Percentiles rank a stretch among this genome's conserved stretches.
Evolutionary conservation across 2,329 filamentous ascomycete genomes (phyloP).

Genomic region (Paecilomyces fulvus): DNA sequence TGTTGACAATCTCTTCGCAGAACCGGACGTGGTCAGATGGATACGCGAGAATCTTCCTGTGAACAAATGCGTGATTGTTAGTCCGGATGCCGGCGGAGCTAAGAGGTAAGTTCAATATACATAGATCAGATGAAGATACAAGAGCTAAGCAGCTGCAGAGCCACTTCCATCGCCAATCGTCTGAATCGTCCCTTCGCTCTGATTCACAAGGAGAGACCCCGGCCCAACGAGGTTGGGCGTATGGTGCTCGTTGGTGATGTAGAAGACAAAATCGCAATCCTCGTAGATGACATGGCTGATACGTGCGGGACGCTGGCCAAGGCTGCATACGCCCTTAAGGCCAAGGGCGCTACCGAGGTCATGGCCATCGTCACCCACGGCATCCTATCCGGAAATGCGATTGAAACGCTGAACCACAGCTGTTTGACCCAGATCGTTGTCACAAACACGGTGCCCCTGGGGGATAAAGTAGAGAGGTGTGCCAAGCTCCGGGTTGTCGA

Average conservation of each 20-base stretch:
- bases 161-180: constrained; percentile 85
- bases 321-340: constrained; percentile 79
- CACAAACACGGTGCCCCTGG: constrained; percentile 78
- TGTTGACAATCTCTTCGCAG: constrained; percentile 79
- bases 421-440: constrained; percentile 72
- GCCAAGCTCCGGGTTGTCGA: constrained; percentile 82
- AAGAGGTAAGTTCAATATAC: constrained; percentile 45
- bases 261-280: constrained; percentile 80
- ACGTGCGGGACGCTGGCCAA: constrained; percentile 85
- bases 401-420: constrained; percentile 74
- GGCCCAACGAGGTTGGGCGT: constrained; percentile 82
- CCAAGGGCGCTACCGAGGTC: constrained; percentile 77
- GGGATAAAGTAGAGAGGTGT: constrained; percentile 71
- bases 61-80: constrained; percentile 84
- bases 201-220: constrained; percentile 91
- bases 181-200: constrained; percentile 86
- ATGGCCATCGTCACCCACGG: constrained; percentile 95
- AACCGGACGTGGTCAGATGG: constrained; percentile 85
- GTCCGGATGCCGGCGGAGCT: constrained; percentile 87
- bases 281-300: constrained; percentile 97
- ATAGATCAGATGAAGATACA: not conserved
- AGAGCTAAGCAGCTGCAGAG: constrained; percentile 37
- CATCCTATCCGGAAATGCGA: constrained; percentile 79
- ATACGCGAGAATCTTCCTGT: constrained; percentile 78
- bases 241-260: constrained; percentile 98